Conservation (phyloP, 169 alveolate species). For the Plasmodium relictum region DNA sequence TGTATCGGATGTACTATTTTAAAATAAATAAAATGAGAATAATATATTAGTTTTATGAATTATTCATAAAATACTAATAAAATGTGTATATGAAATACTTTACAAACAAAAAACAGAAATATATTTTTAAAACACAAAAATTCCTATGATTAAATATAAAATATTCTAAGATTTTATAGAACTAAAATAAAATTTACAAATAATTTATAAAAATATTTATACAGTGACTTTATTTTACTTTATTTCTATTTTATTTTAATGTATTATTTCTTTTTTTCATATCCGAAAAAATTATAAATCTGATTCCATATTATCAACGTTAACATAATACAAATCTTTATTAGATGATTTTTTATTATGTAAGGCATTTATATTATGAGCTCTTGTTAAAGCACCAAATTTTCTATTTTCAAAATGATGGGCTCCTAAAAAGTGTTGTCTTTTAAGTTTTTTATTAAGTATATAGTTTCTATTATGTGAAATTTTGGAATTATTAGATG, state of each 20-base stretch:
- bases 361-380: conserved; percentile 12
- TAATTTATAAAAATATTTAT: no score
- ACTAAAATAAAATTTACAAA: no score
- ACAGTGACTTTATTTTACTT: no score
- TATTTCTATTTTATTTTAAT: no score
- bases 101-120: not conserved
- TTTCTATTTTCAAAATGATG: conserved; percentile 2
- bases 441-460: conserved; percentile 79
- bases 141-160: not conserved
- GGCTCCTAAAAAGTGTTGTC: conserved; percentile 43
- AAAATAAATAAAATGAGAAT: not conserved
- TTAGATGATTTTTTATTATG: conserved; percentile 12
- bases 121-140: conserved; percentile 1
- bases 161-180: no score
- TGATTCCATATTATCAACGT: conserved; percentile 22
- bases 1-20: not conserved
- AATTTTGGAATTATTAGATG: conserved; percentile 59
- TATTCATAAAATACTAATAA: not conserved
- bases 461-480: conserved; percentile 77
- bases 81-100: not conserved
- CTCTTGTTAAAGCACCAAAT: not conserved
- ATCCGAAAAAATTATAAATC: not conserved
- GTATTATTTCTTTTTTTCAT: not conserved
- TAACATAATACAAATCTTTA: conserved; percentile 23
- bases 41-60: not conserved